Base-by-base conservation (phyloP, 345 rosid species). In the Camelina hispida region DNA sequence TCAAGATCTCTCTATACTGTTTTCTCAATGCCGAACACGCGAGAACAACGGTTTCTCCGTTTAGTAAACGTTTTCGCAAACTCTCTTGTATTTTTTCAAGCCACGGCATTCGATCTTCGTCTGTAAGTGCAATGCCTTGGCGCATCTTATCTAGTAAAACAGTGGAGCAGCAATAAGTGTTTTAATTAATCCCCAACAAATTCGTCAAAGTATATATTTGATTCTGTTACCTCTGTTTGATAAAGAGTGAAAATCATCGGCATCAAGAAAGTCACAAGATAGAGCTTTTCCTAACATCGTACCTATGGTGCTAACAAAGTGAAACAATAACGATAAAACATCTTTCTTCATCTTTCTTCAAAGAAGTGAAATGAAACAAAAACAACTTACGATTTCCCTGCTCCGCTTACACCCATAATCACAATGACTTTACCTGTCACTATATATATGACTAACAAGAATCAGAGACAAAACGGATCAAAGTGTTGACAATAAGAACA, bases 31-130 rank as follows among this genome's bases (percentile, higher is more conserved):
- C 77, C 54, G 96, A 90, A 83, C 97, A 91, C 10, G 88, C 89
- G 1, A 90, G 93, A 28, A 92, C 73, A 20, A 79, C 81, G 2
- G 82, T 82, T 48, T 81, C 81, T 14, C 86, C 84, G 13, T 35
- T 4, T 13, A 59, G 56, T 50, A 90, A 74, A 50, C 66, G 59
- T 71, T 73, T 84, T 54, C 70, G 70, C 9, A 94, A 79, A 69
- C 69, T 76, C 66, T 82, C 86, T 15, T 77, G 85, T 40, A 92
- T 77, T 7, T 7, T 77, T 70, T 85, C 61, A 20, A 95, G 89
- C 99, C 99, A 95, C 2, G 99, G 99, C 23, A 87, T 79, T 62
- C 97, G 75, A 44, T 95, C 97, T 74, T 88, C 85, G 12, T 95
- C 93, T 0, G 91, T 67, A 46, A 90, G 85, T 38, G 96, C 83